Percentiles rank a stretch among this genome's conserved stretches.
phyloP scores from a whole-genome alignment of 345 rosid species.

The Populus deltoides region DNA sequence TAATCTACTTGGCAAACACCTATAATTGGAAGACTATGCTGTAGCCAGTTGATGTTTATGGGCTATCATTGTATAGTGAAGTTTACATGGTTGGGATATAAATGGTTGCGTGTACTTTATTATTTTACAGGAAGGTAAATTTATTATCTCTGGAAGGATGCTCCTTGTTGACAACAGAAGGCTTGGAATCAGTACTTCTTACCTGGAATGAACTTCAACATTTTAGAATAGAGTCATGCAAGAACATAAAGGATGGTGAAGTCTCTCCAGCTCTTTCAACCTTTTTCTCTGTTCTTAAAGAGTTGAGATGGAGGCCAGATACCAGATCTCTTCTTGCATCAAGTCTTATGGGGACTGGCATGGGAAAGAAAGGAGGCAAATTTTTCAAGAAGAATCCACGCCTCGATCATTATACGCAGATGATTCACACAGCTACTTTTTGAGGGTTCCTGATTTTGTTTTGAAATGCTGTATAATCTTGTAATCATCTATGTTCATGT shows the following conservation, averaged over 20 bases:
- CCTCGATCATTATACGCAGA: neutral
- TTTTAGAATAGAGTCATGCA: conserved; percentile 29
- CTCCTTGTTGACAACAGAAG: conserved; percentile 31
- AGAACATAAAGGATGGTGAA: conserved; percentile 22
- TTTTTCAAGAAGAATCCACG: conserved; percentile 27
- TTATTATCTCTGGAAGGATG: conserved; percentile 27
- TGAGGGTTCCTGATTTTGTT: neutral
- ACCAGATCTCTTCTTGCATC: conserved; percentile 23
- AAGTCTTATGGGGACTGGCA: conserved; percentile 29
- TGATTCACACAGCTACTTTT: neutral
- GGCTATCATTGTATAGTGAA: neutral
- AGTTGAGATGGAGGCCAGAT: conserved; percentile 36
- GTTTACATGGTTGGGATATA: neutral
- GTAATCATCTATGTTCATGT: neutral
- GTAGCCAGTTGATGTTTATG: neutral
- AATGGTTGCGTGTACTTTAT: neutral
- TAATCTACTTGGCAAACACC: neutral
- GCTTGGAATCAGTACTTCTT: conserved; percentile 28
- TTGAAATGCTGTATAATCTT: neutral
- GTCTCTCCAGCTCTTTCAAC: conserved; percentile 27
- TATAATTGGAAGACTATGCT: neutral
- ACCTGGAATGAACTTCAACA: conserved; percentile 25
- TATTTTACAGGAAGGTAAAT: conserved; percentile 24
- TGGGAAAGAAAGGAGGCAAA: conserved; percentile 33
- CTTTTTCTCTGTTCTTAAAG: conserved; percentile 28